Conservation (phyloP, 1,139 yeast genomes). For the Saccharomyces hybrid region DNA sequence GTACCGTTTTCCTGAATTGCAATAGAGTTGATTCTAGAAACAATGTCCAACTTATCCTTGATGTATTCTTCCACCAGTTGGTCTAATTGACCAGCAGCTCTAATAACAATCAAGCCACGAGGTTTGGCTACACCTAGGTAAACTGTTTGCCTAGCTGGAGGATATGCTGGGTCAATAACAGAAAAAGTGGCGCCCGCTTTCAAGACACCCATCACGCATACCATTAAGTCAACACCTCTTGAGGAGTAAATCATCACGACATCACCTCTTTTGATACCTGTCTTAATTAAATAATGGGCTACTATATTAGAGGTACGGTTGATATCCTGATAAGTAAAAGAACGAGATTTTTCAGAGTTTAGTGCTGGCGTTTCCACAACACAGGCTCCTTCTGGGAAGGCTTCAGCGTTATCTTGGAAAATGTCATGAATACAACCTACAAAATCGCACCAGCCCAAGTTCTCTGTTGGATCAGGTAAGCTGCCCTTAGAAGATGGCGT, state of each 20-base stretch:
- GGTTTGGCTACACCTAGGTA: constrained; percentile 93
- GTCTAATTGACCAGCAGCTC: constrained; percentile 81
- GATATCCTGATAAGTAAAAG: constrained; percentile 77
- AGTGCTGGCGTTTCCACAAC: constrained; percentile 82
- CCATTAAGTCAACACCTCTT: constrained; percentile 93
- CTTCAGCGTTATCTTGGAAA: constrained; percentile 74
- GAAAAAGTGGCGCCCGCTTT: constrained; percentile 98
- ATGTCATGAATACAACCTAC: constrained; percentile 96
- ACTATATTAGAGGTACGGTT: constrained; percentile 91
- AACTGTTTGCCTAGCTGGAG: constrained; percentile 94
- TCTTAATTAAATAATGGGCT: constrained; percentile 74
- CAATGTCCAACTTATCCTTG: constrained; percentile 57
- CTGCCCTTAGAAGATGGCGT: constrained; percentile 51
- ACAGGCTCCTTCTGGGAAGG: constrained; percentile 78
- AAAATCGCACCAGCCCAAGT: constrained; percentile 85
- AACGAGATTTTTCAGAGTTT: constrained; percentile 51
- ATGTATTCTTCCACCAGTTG: constrained; percentile 72
- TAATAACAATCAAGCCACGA: constrained; percentile 77
- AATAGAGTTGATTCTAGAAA: constrained; percentile 68
- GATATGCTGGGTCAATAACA: constrained; percentile 97
- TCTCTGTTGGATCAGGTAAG: constrained; percentile 82
- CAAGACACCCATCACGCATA: constrained; percentile 94
- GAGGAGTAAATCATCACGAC: constrained; percentile 96
- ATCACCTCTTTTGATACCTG: constrained; percentile 85
- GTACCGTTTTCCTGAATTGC: constrained; percentile 73